Percentiles rank a stretch among this genome's conserved stretches.
Conservation (phyloP, 1,139 yeast species). For the Geotrichum restrictum region DNA sequence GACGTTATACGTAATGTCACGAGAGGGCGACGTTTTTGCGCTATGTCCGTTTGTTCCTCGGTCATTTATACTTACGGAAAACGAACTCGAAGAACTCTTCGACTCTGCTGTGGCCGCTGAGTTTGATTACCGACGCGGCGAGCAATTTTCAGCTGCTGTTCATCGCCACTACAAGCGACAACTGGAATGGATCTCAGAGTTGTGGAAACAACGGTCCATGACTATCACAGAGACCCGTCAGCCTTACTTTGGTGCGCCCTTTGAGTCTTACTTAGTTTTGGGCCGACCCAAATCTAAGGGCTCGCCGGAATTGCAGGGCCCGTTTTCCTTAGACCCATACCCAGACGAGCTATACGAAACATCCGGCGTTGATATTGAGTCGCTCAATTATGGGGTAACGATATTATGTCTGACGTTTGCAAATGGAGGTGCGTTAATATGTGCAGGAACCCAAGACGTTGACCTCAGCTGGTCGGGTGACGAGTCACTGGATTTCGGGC, state of each 20-base stretch:
- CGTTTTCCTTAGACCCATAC: slow-evolving; percentile 49
- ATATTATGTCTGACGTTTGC: slow-evolving; percentile 24
- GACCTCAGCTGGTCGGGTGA: slow-evolving; percentile 28
- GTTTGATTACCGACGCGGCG: slow-evolving; percentile 24
- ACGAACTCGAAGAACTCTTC: slow-evolving; percentile 41
- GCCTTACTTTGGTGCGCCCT: slow-evolving; percentile 23
- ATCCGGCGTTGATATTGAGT: slow-evolving; percentile 40
- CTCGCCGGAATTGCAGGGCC: slow-evolving; percentile 45
- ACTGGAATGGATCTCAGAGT: slow-evolving; percentile 31
- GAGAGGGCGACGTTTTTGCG: slow-evolving; percentile 54
- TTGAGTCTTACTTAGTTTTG: slow-evolving; percentile 26
- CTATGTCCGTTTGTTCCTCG: slow-evolving; percentile 56
- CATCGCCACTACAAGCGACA: slow-evolving; percentile 28
- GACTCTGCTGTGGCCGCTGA: slow-evolving; percentile 43
- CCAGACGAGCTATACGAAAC: slow-evolving; percentile 48
- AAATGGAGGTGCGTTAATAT: slow-evolving; percentile 32
- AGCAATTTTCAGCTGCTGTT: slow-evolving; percentile 10
- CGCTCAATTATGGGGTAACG: slow-evolving; percentile 34
- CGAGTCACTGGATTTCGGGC: slow-evolving; percentile 4
- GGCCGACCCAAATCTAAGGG: slow-evolving; percentile 25
- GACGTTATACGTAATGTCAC: slow-evolving; percentile 47
- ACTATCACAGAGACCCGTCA: slow-evolving; percentile 27
- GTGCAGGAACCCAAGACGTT: slow-evolving; percentile 30
- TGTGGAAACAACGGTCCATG: slow-evolving; percentile 29
- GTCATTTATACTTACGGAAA: slow-evolving; percentile 38